Evolutionary conservation across 257 asterid species (phyloP).

Genomic region (Vinca minor): DNA sequence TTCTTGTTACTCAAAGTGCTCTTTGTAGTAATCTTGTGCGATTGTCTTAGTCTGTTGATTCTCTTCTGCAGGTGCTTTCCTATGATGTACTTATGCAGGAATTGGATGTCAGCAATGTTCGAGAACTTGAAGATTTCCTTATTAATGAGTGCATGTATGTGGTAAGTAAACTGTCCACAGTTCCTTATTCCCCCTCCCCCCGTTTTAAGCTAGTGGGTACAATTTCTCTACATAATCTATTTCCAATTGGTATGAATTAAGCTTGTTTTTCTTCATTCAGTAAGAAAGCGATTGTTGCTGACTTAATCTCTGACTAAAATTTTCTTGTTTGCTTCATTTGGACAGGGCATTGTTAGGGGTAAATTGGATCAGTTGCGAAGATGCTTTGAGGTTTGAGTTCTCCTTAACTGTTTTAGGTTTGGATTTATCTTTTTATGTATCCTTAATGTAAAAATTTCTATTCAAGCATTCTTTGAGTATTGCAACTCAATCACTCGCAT

Average conservation of each 20-base stretch:
- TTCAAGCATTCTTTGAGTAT: background rate
- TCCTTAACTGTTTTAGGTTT: conserved; percentile 9
- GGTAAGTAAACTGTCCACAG: conserved; percentile 43
- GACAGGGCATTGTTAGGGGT: conserved; percentile 92
- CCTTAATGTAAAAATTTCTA: no score
- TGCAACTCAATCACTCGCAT: background rate
- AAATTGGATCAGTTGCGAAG: conserved; percentile 94
- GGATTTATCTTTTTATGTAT: background rate
- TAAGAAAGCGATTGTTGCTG: background rate
- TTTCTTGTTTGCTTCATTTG: background rate
- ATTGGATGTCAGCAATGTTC: conserved; percentile 88
- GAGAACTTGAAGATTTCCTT: conserved; percentile 94
- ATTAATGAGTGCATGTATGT: conserved; percentile 96
- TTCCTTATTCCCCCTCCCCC: background rate
- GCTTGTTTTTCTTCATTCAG: background rate
- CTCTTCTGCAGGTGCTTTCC: conserved; percentile 54
- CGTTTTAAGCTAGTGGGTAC: background rate
- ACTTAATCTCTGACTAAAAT: background rate
- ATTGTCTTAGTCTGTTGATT: conserved; percentile 3
- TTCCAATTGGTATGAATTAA: background rate
- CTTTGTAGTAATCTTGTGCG: no score
- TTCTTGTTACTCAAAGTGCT: background rate
- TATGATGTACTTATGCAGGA: conserved; percentile 85
- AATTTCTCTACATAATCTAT: background rate
- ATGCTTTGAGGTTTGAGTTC: conserved; percentile 78